Evolutionary conservation across 1,284 basidiomycete species (phyloP).

Genomic region (Leccinum pallidistipes): DNA sequence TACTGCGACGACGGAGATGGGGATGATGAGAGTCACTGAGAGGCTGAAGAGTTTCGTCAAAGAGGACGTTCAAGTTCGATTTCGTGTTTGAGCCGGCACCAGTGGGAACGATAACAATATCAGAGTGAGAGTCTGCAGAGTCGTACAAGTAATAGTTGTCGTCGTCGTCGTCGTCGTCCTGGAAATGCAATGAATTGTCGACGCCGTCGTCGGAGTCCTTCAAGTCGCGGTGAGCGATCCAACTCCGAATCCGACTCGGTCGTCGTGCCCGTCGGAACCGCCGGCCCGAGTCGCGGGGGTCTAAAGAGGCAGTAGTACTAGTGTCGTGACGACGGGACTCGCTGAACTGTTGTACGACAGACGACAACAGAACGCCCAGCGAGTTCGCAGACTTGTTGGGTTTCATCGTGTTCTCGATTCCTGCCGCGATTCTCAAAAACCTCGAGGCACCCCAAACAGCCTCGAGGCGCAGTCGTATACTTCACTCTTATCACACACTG

Average conservation of each 20-base stretch:
- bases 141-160: neutral
- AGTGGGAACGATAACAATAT: neutral
- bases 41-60: neutral
- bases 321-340: constrained; percentile 2
- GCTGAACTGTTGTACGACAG: constrained; percentile 16
- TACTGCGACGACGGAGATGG: neutral
- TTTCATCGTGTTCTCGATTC: constrained; percentile 1
- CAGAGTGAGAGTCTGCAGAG: neutral
- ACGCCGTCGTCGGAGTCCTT: constrained; percentile 1
- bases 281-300: neutral
- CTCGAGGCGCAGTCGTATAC: constrained; percentile 10
- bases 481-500: neutral
- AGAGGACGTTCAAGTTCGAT: neutral
- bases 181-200: constrained; percentile 22
- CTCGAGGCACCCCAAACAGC: neutral
- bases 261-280: constrained; percentile 11
- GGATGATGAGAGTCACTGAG: neutral
- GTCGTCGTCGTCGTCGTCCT: constrained; percentile 16
- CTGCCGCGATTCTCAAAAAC: neutral
- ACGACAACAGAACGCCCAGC: constrained; percentile 14
- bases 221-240: constrained; percentile 13
- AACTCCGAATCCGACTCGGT: constrained; percentile 18
- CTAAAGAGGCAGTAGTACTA: neutral
- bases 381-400: constrained; percentile 2
- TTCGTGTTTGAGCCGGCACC: neutral